A percentile compares a stretch with the other conserved stretches of the same genome.
Evolutionary conservation across 106 monocot species (phyloP).

Genomic region (Chionographis japonica): DNA sequence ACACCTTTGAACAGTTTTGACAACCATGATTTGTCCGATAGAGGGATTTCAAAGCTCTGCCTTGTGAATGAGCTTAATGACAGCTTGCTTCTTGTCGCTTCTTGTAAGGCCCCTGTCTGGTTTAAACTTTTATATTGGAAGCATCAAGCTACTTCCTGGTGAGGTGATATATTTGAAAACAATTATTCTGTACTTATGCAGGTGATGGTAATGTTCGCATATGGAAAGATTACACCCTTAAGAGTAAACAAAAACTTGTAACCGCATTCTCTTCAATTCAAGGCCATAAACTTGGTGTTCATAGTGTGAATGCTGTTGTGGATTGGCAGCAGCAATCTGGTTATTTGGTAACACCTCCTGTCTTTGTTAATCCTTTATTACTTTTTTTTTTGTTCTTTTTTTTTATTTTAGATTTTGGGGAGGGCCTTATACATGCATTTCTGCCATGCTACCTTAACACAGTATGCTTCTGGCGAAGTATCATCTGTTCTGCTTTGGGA

Average conservation of each 20-base stretch:
- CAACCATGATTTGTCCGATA: constrained; percentile 81
- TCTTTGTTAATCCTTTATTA: background rate
- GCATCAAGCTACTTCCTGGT: too few species aligned
- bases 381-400: too few species aligned
- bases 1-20: constrained; percentile 64
- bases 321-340: constrained; percentile 97
- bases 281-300: constrained; percentile 38
- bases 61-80: constrained; percentile 98
- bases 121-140: too few species aligned
- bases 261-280: constrained; percentile 91
- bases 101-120: constrained; percentile 40
- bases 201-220: constrained; percentile 90
- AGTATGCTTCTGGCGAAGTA: constrained; percentile 84
- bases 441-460: background rate
- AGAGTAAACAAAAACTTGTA: constrained; percentile 72
- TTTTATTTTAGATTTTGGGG: background rate
- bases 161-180: background rate
- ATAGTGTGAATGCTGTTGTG: constrained; percentile 51
- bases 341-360: constrained; percentile 50
- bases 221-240: constrained; percentile 79
- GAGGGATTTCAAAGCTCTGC: constrained; percentile 82
- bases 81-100: constrained; percentile 83
- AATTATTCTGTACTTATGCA: constrained; percentile 16
- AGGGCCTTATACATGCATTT: background rate
- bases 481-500: constrained; percentile 81